Percentiles rank a stretch among this genome's conserved stretches.
These are phyloP conservation scores for Radiomyces spectabilis DNA, from an alignment of 192 early-diverging fungal genomes.

Conservation along the genomic window DNA sequence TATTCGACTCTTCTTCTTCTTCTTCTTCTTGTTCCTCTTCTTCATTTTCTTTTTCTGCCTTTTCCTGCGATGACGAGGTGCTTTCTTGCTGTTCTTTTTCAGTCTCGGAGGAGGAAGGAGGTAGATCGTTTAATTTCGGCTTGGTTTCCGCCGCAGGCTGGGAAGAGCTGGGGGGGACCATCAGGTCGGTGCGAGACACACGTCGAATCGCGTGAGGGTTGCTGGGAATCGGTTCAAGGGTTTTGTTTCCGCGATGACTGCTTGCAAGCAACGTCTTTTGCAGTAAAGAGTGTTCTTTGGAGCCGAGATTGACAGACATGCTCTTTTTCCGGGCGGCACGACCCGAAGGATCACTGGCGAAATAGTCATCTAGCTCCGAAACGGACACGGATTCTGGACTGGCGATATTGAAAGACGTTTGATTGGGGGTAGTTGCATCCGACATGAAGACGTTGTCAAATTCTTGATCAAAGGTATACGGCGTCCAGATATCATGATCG, in stretches of 20 bases:
- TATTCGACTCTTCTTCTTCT: background rate
- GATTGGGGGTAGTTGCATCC: conserved; percentile 1
- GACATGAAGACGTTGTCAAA: conserved; percentile 24
- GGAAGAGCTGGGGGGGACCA: no score
- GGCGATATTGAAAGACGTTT: conserved; percentile 19
- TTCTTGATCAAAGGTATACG: conserved; percentile 30
- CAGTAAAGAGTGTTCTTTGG: conserved; percentile 15
- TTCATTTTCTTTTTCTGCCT: background rate
- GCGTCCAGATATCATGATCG: conserved; percentile 26
- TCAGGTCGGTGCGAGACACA: no score
- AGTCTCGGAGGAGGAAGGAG: no score
- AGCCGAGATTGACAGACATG: background rate
- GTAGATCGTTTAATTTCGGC: no score
- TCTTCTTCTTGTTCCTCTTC: background rate
- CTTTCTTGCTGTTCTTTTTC: no score
- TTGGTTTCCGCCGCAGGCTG: background rate
- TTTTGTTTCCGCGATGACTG: background rate
- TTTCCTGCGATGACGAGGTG: conserved; percentile 20
- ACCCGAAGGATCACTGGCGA: background rate
- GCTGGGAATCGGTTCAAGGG: background rate
- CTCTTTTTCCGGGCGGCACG: conserved; percentile 2
- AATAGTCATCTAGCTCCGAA: conserved; percentile 29
- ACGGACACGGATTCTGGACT: conserved; percentile 28
- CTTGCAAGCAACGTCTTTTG: conserved; percentile 23
- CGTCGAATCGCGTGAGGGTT: no score